Base-by-base conservation (phyloP, 2,329 filamentous ascomycete genomes). In the Phoma sp. region DNA sequence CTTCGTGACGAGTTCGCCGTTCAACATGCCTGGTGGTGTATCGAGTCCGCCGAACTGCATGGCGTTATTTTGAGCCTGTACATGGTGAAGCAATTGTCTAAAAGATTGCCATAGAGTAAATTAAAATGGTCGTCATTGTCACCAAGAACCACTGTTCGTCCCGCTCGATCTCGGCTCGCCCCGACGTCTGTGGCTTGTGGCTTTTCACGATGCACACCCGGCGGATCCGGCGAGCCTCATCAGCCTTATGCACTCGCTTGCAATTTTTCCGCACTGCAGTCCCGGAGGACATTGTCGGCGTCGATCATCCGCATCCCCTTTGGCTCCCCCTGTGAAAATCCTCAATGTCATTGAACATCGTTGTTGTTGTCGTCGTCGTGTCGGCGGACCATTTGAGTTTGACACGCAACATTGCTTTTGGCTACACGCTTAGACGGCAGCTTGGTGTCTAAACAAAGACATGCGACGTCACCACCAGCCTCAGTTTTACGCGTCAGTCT, bases 1-100 rank as follows among this genome's bases (percentile, higher is more conserved):
- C 61, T 71, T 82, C 44, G 61, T 81, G 29, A 77, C 78, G 5
- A 78, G 74, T 51, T 66, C 65, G 29, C 79, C 79, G 7, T 57
- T 81, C 58, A 80, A 81, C 59, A 71, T 78, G 1, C 71, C 73
- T 2, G 77, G 78, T 1, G 69, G 57, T 36, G 63, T 77, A 6
- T 71, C 65, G 1, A 70, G 64, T 48, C 73, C 75, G 21, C 68
- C 74, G 10, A 69, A 70, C 52, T 70, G 67, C n/a, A 60, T 76
- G 40, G 68, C 69, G 10, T 63, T 76, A 3, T 72, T 76, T 38
- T 75, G 50, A 68, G 9, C 27, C 25, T 5, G 27, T 35, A n/a
- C 12, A 8, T 29, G 29, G 37, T 22, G 29, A 35, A 35, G 32
- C 32, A 35, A 17, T 10, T 9, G 15, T 6, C n/a, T 17, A 12